Percentiles rank a stretch among this genome's conserved stretches.
These are phyloP conservation scores for Elongisporangium senticosum DNA, from an alignment of 352 stramenopile species.

Conservation along the genomic window DNA sequence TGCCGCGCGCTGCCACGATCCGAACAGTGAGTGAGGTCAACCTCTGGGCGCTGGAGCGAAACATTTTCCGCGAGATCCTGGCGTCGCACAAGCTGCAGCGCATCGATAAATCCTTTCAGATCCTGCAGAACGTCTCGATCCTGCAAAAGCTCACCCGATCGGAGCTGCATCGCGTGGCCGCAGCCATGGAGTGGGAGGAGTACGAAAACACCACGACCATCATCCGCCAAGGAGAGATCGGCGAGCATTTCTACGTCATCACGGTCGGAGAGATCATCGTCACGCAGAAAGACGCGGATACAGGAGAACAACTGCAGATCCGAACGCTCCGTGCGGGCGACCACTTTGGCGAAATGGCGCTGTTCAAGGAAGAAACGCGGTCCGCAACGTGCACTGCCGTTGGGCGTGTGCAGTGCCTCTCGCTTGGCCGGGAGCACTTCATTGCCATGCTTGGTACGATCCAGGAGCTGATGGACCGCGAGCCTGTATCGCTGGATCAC, in stretches of 20 bases:
- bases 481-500: slow-evolving; percentile 20
- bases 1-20: slow-evolving; percentile 93
- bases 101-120: slow-evolving; percentile 49
- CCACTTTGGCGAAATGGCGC: slow-evolving; percentile 93
- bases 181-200: slow-evolving; percentile 82
- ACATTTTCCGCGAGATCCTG: slow-evolving; percentile 69
- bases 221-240: slow-evolving; percentile 67
- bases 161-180: slow-evolving; percentile 63
- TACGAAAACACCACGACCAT: slow-evolving; percentile 47
- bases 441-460: slow-evolving; percentile 76
- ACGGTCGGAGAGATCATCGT: slow-evolving; percentile 70
- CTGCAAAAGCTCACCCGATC: slow-evolving; percentile 60
- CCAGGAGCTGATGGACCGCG: slow-evolving; percentile 73
- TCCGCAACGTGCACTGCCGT: slow-evolving; percentile 88
- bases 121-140: slow-evolving; percentile 51
- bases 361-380: slow-evolving; percentile 90
- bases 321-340: slow-evolving; percentile 66
- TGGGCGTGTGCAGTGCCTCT: slow-evolving; percentile 54
- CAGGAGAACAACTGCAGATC: slow-evolving; percentile 40
- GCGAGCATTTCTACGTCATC: slow-evolving; percentile 78
- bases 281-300: slow-evolving; percentile 41
- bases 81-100: slow-evolving; percentile 67
- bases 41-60: slow-evolving; percentile 69
- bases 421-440: slow-evolving; percentile 62
- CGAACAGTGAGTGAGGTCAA: slow-evolving; percentile 49